phyloP scores from a whole-genome alignment of 805 yeast genomes.

The Pichia scutulata region DNA sequence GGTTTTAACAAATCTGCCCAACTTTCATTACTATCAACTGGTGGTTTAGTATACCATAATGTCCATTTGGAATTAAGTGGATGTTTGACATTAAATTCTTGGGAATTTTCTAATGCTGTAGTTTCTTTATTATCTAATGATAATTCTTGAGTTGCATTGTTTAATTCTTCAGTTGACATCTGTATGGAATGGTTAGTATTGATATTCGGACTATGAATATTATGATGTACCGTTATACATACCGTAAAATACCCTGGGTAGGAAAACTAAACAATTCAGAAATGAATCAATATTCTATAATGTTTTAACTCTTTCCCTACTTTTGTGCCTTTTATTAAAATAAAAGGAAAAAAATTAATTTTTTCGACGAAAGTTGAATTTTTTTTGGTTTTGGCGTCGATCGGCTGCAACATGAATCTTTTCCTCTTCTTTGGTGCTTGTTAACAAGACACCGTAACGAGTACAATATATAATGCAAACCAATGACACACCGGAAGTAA shows the following conservation, averaged over 20 bases:
- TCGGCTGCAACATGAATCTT: neutral
- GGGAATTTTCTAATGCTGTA: conserved; percentile 53
- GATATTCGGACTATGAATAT: too few relatives aligned
- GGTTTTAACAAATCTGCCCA: conserved; percentile 93
- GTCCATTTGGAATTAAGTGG: conserved; percentile 92
- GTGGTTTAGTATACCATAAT: conserved; percentile 95
- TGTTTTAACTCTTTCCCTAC: neutral
- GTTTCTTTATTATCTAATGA: conserved; percentile 27
- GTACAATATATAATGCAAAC: neutral
- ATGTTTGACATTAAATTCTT: conserved; percentile 70
- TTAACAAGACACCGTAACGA: neutral
- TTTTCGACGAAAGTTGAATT: conserved; percentile 1
- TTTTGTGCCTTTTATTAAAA: neutral
- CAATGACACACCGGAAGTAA: neutral
- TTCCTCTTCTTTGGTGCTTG: neutral
- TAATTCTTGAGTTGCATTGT: conserved; percentile 28
- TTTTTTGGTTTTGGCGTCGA: neutral
- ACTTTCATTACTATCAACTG: conserved; percentile 65
- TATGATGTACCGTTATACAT: neutral
- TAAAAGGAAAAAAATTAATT: neutral
- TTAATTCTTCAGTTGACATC: conserved; percentile 29
- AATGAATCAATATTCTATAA: neutral
- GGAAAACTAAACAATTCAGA: neutral
- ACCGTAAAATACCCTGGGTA: neutral
- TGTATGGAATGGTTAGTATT: neutral